A percentile compares a stretch with the other conserved stretches of the same genome.
These are phyloP conservation scores for Phyllosticta citrichinensis DNA, from an alignment of 2,329 filamentous ascomycete species.

Conservation along the genomic window DNA sequence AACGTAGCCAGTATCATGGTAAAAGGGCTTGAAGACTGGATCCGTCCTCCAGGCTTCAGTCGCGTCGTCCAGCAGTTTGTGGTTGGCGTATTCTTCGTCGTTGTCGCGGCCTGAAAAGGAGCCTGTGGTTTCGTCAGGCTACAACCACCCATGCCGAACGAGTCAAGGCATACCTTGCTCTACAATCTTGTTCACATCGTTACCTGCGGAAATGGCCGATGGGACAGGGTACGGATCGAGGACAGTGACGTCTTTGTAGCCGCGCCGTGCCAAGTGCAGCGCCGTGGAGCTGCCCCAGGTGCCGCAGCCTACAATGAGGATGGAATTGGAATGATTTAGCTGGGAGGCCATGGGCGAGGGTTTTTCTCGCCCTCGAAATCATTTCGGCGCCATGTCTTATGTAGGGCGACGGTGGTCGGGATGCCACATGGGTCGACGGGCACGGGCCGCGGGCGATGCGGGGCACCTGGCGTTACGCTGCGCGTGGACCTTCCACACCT, in stretches of 20 bases:
- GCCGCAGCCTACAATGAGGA: constrained; percentile 40
- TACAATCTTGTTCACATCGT: constrained; percentile 43
- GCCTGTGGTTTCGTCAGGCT: background rate
- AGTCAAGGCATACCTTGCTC: constrained; percentile 24
- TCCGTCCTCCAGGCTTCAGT: constrained; percentile 36
- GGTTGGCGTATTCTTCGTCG: constrained; percentile 3
- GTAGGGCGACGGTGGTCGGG: background rate
- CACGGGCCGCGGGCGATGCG: background rate
- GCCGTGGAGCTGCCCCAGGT: constrained; percentile 45
- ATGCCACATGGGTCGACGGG: background rate
- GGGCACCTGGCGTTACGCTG: background rate
- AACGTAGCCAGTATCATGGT: constrained; percentile 40
- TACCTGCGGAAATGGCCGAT: constrained; percentile 39
- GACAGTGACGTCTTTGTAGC: constrained; percentile 40
- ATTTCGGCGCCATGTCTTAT: background rate
- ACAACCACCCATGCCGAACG: background rate
- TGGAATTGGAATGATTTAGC: constrained; percentile 6
- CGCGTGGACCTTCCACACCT: constrained; percentile 9
- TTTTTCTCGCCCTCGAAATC: background rate
- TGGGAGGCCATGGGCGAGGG: background rate
- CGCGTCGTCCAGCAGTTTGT: constrained; percentile 14
- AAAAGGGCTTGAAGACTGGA: constrained; percentile 33
- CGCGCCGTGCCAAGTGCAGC: constrained; percentile 40
- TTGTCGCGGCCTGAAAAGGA: constrained; percentile 1
- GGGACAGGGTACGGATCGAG: constrained; percentile 39